Percentiles rank a stretch among this genome's conserved stretches.
Evolutionary conservation across 106 monocot species (phyloP).

Genomic region (Dioscorea alata): DNA sequence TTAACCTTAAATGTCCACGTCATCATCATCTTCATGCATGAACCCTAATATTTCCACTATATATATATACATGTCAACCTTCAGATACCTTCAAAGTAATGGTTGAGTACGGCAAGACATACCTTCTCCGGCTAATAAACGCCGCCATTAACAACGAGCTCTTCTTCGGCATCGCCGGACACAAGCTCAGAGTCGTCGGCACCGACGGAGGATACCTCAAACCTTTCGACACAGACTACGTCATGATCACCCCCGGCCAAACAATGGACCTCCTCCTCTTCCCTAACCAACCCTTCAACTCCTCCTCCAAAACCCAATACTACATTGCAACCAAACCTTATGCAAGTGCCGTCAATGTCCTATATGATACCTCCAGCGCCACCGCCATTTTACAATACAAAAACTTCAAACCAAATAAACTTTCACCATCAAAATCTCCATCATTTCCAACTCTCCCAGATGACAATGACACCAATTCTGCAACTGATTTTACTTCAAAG

Average conservation of each 20-base stretch:
- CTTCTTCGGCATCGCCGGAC: conserved; percentile 48
- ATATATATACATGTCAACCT: too few relatives aligned
- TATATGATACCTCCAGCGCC: conserved; percentile 25
- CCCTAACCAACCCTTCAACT: conserved; percentile 13
- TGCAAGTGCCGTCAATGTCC: too few relatives aligned
- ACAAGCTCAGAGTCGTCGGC: conserved; percentile 46
- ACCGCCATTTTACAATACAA: conserved; percentile 42
- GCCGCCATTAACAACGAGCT: conserved; percentile 43
- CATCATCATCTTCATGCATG: too few relatives aligned
- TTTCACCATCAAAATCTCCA: neutral
- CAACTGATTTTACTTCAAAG: conserved; percentile 17
- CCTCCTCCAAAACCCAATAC: neutral
- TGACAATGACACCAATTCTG: conserved; percentile 30
- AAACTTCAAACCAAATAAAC: neutral
- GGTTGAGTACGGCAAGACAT: conserved; percentile 44
- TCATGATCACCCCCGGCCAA: conserved; percentile 61
- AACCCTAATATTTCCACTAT: too few relatives aligned
- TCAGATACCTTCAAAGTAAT: conserved; percentile 20
- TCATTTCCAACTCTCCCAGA: conserved; percentile 15
- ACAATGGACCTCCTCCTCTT: conserved; percentile 51
- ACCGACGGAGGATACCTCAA: conserved; percentile 51
- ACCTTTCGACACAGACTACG: conserved; percentile 33
- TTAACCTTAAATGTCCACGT: too few relatives aligned
- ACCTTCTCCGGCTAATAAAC: conserved; percentile 54
- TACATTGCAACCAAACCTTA: conserved; percentile 18